Evolutionary conservation across 2,329 filamentous ascomycete species (phyloP), one percentile per base, ranked within the genome.

Genomic region (Diaporthe ampelina): DNA sequence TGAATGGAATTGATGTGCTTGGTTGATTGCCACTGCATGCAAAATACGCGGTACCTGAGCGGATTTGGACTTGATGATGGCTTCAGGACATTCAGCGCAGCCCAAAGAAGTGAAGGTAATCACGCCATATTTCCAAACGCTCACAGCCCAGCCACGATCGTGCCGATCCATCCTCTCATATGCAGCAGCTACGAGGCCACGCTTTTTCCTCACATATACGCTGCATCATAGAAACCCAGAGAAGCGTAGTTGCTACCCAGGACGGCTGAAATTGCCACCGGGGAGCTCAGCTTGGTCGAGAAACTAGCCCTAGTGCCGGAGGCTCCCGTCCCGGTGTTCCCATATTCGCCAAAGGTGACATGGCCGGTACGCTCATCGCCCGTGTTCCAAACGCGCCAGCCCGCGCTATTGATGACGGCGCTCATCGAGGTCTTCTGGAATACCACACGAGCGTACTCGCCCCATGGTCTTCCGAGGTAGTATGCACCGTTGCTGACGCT

Each of bases 331-430:
- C 91, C 91, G 1, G 85, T 86, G 81, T 93, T 93, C 26, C 77
- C 81, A 78, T 88, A 92, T 84, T 93, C 91, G 13, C 82, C 88
- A 76, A 89, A 92, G 35, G 84, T 81, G 1, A 92, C 88, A 57
- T 89, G 82, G 45, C 83, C 84, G 1, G 88, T 91, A 48, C 86
- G 84, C n/a, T 84, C 79, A 57, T 87, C 83, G 3, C 83, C 83
- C 1, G 77, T 82, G 73, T 86, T 86, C 91, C 91, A 93, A 37
- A 83, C 79, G 2, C 78, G 80, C 91, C 91, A 93, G 0, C 91
- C 91, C 0, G 87, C 86, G 2, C 84, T 74, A 77, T 92, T 91
- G 78, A 93, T 86, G 26, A 92, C 89, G 32, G 83, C 81, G 11
- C 84, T 85, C 81, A 93, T 83, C 43, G 79, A 79, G 0, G 88